Base-by-base conservation (phyloP, 306 rosid genomes). In the Fragaria ananassa region DNA sequence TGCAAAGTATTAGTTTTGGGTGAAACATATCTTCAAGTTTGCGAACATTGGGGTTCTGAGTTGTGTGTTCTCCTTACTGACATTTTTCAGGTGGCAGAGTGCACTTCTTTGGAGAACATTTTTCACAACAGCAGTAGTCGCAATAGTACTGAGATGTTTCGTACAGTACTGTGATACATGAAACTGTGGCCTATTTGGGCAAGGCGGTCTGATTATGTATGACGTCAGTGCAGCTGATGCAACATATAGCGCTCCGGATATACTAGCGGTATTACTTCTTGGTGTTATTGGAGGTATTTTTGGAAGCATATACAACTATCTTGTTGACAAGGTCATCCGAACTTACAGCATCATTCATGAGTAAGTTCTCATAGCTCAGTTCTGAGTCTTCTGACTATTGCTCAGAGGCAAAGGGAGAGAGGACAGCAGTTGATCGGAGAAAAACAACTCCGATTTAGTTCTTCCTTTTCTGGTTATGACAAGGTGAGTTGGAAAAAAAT, bases 31-130 rank as follows among this genome's bases (percentile, higher is more conserved):
- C 60, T 53, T 8, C 60, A 53, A n/a, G 19, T 7, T 19, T 19
- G 27, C 11, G 21, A 18, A 5, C 23, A 19, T 54, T 8, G 60
- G 27, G 31, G 18, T 56, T 34, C 60, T 71, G 31, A 47, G 23
- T 37, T 23, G 63, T 23, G 18, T 74, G 49, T 60, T 76, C 77
- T 25, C 70, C 70, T 67, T 81, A 85, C 34, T 42, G 19, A 66
- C 10, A 6, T 68, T 34, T 15, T 58, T 80, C 70, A 80, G 98
- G 98, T 95, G 97, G 97, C 89, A 96, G 75, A 90, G 92, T 76
- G 89, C 97, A 77, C 96, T 93, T 81, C 83, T 93, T 47, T 93
- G 97, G 97, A 83, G 97, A 76, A 82, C 91, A 21, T 90, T 93
- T 78, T 93, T 93, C 78, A 89, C 97, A 6, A 89, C 96, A 17